Evolutionary conservation across 192 early-diverging fungal species (phyloP).

Genomic region (Coemansia sp.): DNA sequence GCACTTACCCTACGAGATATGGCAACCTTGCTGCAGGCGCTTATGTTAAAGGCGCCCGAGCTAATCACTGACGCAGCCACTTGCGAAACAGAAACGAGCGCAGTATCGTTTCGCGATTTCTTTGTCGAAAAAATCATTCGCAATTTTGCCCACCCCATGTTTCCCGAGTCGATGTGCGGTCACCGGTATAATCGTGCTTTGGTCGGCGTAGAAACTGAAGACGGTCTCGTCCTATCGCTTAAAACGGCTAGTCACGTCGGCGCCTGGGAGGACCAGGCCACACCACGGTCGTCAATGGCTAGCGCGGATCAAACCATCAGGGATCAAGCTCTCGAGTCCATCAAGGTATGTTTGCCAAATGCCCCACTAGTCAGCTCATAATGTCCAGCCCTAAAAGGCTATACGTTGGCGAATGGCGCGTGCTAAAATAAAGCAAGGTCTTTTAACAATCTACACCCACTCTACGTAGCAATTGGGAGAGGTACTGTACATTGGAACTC

Average conservation of each 20-base stretch:
- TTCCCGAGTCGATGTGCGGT: background rate
- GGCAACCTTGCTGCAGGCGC: background rate
- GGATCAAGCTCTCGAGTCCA: conserved; percentile 5
- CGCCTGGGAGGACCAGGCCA: background rate
- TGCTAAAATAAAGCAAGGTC: too few species aligned
- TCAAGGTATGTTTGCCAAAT: conserved; percentile 35
- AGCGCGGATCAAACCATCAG: background rate
- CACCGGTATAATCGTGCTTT: conserved; percentile 27
- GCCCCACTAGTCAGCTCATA: too few species aligned
- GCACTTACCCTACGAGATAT: conserved; percentile 23
- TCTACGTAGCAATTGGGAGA: conserved; percentile 35
- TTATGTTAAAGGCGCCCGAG: conserved; percentile 21
- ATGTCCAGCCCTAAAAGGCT: too few species aligned
- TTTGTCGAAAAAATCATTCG: conserved; percentile 32
- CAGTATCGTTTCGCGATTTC: conserved; percentile 27
- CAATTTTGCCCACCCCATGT: conserved; percentile 11
- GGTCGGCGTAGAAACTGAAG: background rate
- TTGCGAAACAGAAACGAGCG: background rate
- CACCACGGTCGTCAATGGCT: background rate
- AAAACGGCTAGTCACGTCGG: background rate
- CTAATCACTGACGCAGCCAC: conserved; percentile 18
- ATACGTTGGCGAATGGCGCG: too few species aligned
- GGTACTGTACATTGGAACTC: conserved; percentile 22
- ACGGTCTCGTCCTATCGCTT: conserved; percentile 10
- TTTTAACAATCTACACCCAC: background rate